These are phyloP conservation scores for Pseudoperonospora humuli DNA, from an alignment of 352 stramenopile genomes.

Conservation along the genomic window DNA sequence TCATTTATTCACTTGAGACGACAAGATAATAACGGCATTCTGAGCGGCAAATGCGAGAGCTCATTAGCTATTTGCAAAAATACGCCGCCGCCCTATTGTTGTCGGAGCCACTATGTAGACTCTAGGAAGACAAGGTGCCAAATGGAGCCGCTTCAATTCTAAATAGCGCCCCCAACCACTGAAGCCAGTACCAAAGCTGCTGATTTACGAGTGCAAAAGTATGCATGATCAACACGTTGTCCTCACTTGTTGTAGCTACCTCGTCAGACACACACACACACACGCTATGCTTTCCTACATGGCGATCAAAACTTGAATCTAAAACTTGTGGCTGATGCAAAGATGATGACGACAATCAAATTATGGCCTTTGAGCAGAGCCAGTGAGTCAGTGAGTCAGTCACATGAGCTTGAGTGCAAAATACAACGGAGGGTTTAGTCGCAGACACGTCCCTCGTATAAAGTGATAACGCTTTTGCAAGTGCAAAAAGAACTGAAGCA, in stretches of 20 bases:
- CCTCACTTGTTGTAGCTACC: not conserved
- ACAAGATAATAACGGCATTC: constrained; percentile 17
- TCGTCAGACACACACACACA: not conserved
- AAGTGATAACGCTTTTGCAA: constrained; percentile 17
- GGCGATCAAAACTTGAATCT: not conserved
- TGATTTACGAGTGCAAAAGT: not conserved
- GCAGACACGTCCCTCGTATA: constrained; percentile 14
- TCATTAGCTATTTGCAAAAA: constrained; percentile 8
- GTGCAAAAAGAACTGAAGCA: not conserved
- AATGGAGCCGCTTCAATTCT: constrained; percentile 10
- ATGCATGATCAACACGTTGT: no score
- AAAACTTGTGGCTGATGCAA: not conserved
- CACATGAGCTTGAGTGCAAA: no score
- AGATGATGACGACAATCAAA: not conserved
- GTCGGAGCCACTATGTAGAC: constrained; percentile 2
- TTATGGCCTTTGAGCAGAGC: no score
- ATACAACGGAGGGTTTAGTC: no score
- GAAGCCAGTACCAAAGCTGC: constrained; percentile 8
- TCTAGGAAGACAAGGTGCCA: constrained; percentile 12
- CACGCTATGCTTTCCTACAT: no score
- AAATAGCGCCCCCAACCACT: constrained; percentile 19
- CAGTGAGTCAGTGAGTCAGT: no score
- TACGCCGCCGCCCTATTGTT: constrained; percentile 21
- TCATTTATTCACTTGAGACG: not conserved
- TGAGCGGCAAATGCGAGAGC: constrained; percentile 8